Percentiles rank a stretch among this genome's conserved stretches.
Conservation (phyloP, 139 green algal species). For the Volvox africanus region DNA sequence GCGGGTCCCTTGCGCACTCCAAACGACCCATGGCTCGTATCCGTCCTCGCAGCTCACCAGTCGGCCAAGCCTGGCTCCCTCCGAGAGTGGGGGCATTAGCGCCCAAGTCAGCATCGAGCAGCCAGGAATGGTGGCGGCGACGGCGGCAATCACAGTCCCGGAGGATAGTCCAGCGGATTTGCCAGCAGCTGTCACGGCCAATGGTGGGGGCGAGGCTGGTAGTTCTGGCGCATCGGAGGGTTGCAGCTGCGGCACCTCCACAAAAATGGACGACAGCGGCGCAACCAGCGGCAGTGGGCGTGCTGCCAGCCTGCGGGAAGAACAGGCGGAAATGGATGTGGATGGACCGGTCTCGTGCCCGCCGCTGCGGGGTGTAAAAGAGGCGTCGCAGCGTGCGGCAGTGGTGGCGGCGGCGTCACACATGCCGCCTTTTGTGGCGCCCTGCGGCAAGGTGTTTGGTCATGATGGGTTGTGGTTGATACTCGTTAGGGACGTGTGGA, state of each 20-base stretch:
- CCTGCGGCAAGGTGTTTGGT: background rate
- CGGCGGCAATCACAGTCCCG: background rate
- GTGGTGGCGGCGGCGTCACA: constrained; percentile 10
- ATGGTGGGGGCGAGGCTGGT: background rate
- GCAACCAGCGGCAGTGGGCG: background rate
- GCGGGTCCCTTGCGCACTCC: too few relatives aligned
- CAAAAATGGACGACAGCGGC: background rate
- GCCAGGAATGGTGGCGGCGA: background rate
- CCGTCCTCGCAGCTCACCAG: constrained; percentile 18
- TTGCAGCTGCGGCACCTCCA: background rate
- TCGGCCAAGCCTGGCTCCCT: constrained; percentile 23
- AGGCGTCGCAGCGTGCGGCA: constrained; percentile 28
- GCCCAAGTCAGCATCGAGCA: background rate
- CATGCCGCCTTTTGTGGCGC: background rate
- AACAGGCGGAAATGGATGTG: constrained; percentile 27
- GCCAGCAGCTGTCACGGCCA: background rate
- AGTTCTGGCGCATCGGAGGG: background rate
- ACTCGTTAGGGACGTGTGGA: too few relatives aligned
- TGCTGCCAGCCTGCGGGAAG: constrained; percentile 13
- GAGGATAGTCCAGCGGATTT: background rate
- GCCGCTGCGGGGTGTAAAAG: constrained; percentile 2
- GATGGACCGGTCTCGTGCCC: constrained; percentile 27
- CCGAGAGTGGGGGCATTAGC: background rate
- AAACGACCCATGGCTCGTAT: background rate
- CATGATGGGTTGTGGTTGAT: too few relatives aligned